Evolutionary conservation across 495 filamentous ascomycete species (phyloP), one percentile per base, ranked within the genome.

Genomic region (Penicillium tannophilum): DNA sequence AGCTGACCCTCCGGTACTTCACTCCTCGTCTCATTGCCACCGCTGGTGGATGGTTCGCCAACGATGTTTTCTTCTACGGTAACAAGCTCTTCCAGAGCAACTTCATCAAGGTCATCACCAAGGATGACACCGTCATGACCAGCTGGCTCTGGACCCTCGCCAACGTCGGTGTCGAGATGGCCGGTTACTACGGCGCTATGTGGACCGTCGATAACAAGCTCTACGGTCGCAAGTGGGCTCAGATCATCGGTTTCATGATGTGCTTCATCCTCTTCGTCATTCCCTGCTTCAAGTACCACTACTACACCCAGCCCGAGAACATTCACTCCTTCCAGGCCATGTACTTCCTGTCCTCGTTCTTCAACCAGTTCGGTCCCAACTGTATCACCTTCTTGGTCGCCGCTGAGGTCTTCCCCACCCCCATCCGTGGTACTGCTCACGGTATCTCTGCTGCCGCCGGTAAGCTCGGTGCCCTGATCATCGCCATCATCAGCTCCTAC

Each of bases 351-450:
- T 89, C 88, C 42, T 90, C 87, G 48, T 95, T 95, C 82, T 96
- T 96, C 85, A 94, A 93, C 80, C 92, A 96, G 72, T 95, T 96
- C 68, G 91, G 92, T 10, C 91, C 92, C 72, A 96, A 95, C 81
- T 85, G 84, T 55, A 89, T 94, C 56, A 93, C 90, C 55, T 96
- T 96, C 87, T 79, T 95, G 52, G 90, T 93, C 24, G 91, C 92
- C 46, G 92, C 89, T 50, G 92, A 96, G 70, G 88, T 92, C 28
- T 96, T 86, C 80, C 92, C 92, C 1, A 93, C 91, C 0, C 88
- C 90, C 6, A 86, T 96, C 58, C 90, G 92, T 60, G 91, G 91
- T 53, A 90, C 90, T 28, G 91, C 92, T 46, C 92, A 96, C 79
- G 92, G 91, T 61, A 86, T 96, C 70, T 89, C 88, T 26, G 91